phyloP scores from a whole-genome alignment of 352 stramenopile species.

The Pythium vanterpoolii region DNA sequence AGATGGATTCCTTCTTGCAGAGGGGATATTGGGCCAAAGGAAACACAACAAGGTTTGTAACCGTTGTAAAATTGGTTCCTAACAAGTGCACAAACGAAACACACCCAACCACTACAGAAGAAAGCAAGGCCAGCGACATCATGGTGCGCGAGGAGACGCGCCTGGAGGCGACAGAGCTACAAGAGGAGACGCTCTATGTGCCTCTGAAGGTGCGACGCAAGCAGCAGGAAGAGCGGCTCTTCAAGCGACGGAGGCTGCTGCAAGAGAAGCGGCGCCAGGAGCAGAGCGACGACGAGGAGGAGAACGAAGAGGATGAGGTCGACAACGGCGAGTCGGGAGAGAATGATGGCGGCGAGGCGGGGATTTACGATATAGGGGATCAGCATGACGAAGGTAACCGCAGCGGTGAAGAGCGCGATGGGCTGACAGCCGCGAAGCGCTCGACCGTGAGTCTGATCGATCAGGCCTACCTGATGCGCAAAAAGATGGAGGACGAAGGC shows the following conservation, averaged over 20 bases:
- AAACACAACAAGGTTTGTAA: not conserved
- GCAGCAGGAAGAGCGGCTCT: slow-evolving; percentile 62
- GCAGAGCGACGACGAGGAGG: slow-evolving; percentile 16
- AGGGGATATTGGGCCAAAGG: not conserved
- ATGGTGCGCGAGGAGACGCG: not conserved
- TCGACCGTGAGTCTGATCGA: slow-evolving; percentile 78
- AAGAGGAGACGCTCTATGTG: slow-evolving; percentile 66
- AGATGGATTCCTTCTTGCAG: not conserved
- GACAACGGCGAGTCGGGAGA: slow-evolving; percentile 3
- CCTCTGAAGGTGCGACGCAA: slow-evolving; percentile 72
- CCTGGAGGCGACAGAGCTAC: not conserved
- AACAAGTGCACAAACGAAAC: not conserved
- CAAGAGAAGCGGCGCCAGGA: slow-evolving; percentile 54
- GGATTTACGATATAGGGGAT: slow-evolving; percentile 6
- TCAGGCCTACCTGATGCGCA: slow-evolving; percentile 83
- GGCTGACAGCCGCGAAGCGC: slow-evolving; percentile 26
- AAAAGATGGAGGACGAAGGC: slow-evolving; percentile 63
- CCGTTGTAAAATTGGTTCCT: not conserved
- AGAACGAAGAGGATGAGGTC: slow-evolving; percentile 7
- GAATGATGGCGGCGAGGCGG: not conserved
- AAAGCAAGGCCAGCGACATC: not conserved
- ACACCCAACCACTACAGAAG: not conserved
- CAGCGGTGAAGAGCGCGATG: slow-evolving; percentile 8
- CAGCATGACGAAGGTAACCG: not conserved
- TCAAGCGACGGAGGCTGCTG: slow-evolving; percentile 44